Evolutionary conservation across 2,329 filamentous ascomycete species (phyloP).

Genomic region (Epichloe coenophiala): DNA sequence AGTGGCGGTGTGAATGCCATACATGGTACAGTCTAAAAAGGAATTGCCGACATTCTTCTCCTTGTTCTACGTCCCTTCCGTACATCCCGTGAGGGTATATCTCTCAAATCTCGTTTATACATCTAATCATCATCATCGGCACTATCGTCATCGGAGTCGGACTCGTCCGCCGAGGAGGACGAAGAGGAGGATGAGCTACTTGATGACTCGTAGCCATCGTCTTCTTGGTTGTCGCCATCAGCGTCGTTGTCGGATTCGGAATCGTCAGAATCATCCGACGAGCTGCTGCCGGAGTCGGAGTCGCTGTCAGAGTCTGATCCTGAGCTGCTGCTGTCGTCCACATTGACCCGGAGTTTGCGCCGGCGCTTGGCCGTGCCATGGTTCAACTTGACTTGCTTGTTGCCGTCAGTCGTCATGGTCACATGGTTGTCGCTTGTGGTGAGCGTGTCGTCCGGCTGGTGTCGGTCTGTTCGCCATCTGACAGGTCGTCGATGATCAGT

Average conservation of each 20-base stretch:
- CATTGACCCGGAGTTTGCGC: slow-evolving; percentile 36
- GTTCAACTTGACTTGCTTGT: slow-evolving; percentile 29
- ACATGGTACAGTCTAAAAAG: slow-evolving; percentile 8
- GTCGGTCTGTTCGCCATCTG: slow-evolving; percentile 30
- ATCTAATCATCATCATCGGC: slow-evolving; percentile 3
- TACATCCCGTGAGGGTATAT: slow-evolving; percentile 1
- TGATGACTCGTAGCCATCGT: slow-evolving; percentile 19
- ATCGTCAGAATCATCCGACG: slow-evolving; percentile 20
- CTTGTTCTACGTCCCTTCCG: neutral
- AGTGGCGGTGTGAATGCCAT: slow-evolving; percentile 2
- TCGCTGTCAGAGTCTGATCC: slow-evolving; percentile 17
- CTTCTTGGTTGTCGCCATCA: slow-evolving; percentile 5
- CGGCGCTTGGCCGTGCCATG: slow-evolving; percentile 36
- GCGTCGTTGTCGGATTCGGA: slow-evolving; percentile 14
- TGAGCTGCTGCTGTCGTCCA: slow-evolving; percentile 29
- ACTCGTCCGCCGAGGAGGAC: slow-evolving; percentile 21
- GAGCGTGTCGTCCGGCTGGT: slow-evolving; percentile 17
- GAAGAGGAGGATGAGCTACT: slow-evolving; percentile 30
- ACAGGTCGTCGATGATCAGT: slow-evolving; percentile 41
- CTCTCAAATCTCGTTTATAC: neutral
- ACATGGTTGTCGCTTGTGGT: slow-evolving; percentile 15
- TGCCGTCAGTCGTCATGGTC: slow-evolving; percentile 15
- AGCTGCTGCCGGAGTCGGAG: slow-evolving; percentile 22
- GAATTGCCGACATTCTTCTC: neutral
- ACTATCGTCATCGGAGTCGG: slow-evolving; percentile 18